Percentiles rank a stretch among this genome's conserved stretches.
phyloP scores from a whole-genome alignment of 768 basidiomycete genomes.

The Dacryopinax primogenitus region DNA sequence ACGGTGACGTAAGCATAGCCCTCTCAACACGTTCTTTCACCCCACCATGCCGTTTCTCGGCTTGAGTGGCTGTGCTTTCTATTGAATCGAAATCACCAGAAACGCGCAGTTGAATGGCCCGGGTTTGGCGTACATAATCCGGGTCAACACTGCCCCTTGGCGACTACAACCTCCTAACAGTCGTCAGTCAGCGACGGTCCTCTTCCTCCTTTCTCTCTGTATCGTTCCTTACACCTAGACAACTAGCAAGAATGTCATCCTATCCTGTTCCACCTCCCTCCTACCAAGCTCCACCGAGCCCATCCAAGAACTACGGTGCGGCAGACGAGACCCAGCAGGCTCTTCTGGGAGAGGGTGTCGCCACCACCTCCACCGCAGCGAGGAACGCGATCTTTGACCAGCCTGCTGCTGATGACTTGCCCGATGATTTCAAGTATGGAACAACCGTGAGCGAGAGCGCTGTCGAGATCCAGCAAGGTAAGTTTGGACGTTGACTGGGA shows the following conservation, averaged over 20 bases:
- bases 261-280: constrained; percentile 1
- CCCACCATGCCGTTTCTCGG: background rate
- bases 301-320: background rate
- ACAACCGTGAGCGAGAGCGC: constrained; percentile 67
- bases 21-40: background rate
- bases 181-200: background rate
- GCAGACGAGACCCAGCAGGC: background rate
- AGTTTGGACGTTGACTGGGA: background rate
- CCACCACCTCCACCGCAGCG: background rate
- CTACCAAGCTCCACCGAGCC: background rate
- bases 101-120: background rate
- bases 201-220: background rate
- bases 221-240: background rate
- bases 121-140: background rate
- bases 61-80: background rate
- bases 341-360: background rate
- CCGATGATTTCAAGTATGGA: constrained; percentile 94
- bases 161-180: background rate
- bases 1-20: background rate
- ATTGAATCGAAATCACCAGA: background rate
- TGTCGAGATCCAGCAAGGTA: constrained; percentile 55
- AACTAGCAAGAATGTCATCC: background rate
- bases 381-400: constrained; percentile 56
- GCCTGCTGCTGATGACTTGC: constrained; percentile 57
- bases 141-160: background rate